Evolutionary conservation across 805 yeast species (phyloP).

Genomic region (Myxozyma neglecta): DNA sequence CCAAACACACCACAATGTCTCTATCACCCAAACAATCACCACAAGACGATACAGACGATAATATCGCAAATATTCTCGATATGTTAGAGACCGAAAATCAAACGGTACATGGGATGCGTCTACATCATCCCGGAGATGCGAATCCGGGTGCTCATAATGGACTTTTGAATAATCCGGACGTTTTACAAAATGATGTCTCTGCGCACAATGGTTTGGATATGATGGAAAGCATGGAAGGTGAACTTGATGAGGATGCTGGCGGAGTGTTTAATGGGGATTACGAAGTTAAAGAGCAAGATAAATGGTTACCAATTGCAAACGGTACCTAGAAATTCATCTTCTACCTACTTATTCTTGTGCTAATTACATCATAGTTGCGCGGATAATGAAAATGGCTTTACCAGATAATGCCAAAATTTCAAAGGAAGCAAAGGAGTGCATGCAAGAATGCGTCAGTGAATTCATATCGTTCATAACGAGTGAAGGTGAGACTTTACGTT

Average conservation of each 20-base stretch:
- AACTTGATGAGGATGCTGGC: constrained; percentile 17
- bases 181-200: background rate
- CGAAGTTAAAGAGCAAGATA: constrained; percentile 60
- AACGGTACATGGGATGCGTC: background rate
- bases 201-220: background rate
- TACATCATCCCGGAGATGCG: background rate
- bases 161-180: background rate
- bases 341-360: background rate
- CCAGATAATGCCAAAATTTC: constrained; percentile 75
- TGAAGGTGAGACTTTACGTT: constrained; percentile 42
- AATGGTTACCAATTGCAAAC: constrained; percentile 63
- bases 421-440: constrained; percentile 75
- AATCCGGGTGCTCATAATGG: background rate
- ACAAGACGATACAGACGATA: constrained; percentile 16
- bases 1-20: constrained; percentile 17
- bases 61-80: constrained; percentile 22
- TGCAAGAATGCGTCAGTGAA: constrained; percentile 70
- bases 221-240: constrained; percentile 14
- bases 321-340: constrained; percentile 38
- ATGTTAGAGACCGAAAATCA: constrained; percentile 22
- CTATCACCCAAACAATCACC: constrained; percentile 21
- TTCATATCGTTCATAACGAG: constrained; percentile 68
- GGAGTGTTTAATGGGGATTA: constrained; percentile 38
- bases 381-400: constrained; percentile 72
- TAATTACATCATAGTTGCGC: constrained; percentile 46